Percentiles rank a stretch among this genome's conserved stretches.
These are phyloP conservation scores for Xylaria polymorpha DNA, from an alignment of 2,329 filamentous ascomycete species.

Conservation along the genomic window DNA sequence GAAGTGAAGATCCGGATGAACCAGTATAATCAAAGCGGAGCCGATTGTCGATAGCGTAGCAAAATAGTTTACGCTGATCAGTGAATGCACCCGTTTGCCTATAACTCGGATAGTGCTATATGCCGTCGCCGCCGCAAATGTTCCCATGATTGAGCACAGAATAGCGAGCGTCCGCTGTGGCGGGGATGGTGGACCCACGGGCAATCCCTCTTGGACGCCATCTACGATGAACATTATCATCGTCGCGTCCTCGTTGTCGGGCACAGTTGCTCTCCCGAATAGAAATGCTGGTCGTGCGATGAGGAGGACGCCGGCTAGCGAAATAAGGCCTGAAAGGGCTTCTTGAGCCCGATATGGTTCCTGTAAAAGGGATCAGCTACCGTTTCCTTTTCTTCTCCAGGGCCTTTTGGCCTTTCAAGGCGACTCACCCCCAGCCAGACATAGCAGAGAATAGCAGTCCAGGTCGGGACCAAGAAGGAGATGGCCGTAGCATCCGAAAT, in stretches of 20 bases:
- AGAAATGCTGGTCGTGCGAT: constrained; percentile 77
- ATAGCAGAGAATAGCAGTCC: constrained; percentile 75
- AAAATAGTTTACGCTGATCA: constrained; percentile 84
- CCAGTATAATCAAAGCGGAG: constrained; percentile 68
- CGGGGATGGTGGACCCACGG: constrained; percentile 57
- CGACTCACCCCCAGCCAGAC: constrained; percentile 55
- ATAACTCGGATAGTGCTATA: constrained; percentile 81
- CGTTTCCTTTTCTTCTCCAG: not conserved
- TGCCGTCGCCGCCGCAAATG: constrained; percentile 74
- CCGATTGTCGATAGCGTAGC: constrained; percentile 73
- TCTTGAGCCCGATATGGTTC: constrained; percentile 80
- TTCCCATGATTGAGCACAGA: constrained; percentile 73
- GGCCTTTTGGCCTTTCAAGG: not conserved
- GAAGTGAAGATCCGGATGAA: constrained; percentile 56
- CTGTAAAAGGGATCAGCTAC: constrained; percentile 58
- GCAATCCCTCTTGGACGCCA: constrained; percentile 36
- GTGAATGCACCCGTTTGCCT: constrained; percentile 77
- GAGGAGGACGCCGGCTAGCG: constrained; percentile 77
- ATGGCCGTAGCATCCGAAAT: constrained; percentile 83
- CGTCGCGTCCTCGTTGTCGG: constrained; percentile 5
- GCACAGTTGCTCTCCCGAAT: constrained; percentile 53
- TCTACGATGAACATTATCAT: constrained; percentile 32
- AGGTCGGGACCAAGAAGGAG: constrained; percentile 79
- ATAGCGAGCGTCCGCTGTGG: constrained; percentile 74
- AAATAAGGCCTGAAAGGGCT: constrained; percentile 74